Base-by-base conservation (phyloP, 2,329 filamentous ascomycete genomes). In the Penicillium polonicum region DNA sequence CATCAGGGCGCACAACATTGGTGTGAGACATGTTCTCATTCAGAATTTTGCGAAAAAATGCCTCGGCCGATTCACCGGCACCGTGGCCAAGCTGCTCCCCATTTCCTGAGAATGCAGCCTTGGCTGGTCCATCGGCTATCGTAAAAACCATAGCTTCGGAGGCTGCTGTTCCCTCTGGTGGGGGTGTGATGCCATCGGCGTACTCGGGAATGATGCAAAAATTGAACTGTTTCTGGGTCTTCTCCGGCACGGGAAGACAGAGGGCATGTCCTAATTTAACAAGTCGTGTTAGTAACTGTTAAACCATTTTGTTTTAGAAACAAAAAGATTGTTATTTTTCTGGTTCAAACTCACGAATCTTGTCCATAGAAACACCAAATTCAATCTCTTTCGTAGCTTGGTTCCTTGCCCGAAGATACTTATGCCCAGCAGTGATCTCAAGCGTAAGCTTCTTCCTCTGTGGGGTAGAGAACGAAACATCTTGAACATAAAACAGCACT, bases 391-490 rank as follows among this genome's bases (percentile, higher is more conserved):
- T 79, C 19, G 79, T 81, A 3, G 78, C 71, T 42, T 84, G 77
- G 55, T 80, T 81, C 57, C 79, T 72, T 29, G 78, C 80, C 43
- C 80, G 76, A 38, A 85, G 73, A 52, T 68, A 80, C n/a, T 66
- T 64, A 57, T 64, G 65, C 52, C 69, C 69, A 48, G 73, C 72
- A 36, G 83, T 76, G n/a, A 87, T 70, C 67, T 86, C 82, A 29
- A 88, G 75, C 48, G 78, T 82, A 59, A 86, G 76, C 75, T 88
- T 88, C 76, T 87, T 88, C 52, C 85, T 77, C 64, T 85, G 82
- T 3, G 85, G 85, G 0, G 86, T 78, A 17, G 83, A 79, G 71
- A 88, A 86, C 55, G 83, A 85, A 54, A 85, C 75, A 63, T 86
- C 84, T 55, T 79, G 77, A 59, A 80, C 75, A 58, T 79, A 79